Evolutionary conservation across 1,284 basidiomycete species (phyloP).

Genomic region (Athelia psychrophila): DNA sequence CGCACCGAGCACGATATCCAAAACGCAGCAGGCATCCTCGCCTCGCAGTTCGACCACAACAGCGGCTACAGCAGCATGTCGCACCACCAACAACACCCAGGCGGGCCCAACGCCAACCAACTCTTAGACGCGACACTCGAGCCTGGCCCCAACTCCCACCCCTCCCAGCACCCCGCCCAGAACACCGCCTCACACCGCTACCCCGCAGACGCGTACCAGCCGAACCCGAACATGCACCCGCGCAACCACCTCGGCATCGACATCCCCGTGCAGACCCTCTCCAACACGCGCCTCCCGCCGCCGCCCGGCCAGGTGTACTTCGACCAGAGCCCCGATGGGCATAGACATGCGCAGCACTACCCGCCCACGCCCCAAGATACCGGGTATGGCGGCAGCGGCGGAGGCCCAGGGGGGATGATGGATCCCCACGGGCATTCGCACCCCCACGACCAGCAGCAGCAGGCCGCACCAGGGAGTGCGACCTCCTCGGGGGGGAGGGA

Average conservation of each 20-base stretch:
- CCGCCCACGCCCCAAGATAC: slow-evolving; percentile 2
- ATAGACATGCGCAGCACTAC: background rate
- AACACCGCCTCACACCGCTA: slow-evolving; percentile 13
- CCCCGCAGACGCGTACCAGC: slow-evolving; percentile 21
- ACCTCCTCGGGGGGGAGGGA: slow-evolving; percentile 19
- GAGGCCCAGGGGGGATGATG: background rate
- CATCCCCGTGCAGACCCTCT: slow-evolving; percentile 34
- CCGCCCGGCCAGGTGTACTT: slow-evolving; percentile 32
- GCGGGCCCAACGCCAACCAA: slow-evolving; percentile 22
- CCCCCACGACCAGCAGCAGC: slow-evolving; percentile 6
- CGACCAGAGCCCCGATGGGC: slow-evolving; percentile 23
- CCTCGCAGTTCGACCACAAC: slow-evolving; percentile 46
- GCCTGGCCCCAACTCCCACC: background rate
- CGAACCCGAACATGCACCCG: slow-evolving; percentile 16
- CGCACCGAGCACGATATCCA: slow-evolving; percentile 50
- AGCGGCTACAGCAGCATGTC: slow-evolving; percentile 19
- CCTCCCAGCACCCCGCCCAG: background rate
- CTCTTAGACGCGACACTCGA: slow-evolving; percentile 42
- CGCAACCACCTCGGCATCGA: slow-evolving; percentile 44
- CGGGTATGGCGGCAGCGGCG: background rate
- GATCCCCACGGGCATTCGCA: slow-evolving; percentile 2
- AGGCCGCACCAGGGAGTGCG: slow-evolving; percentile 9
- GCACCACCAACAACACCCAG: slow-evolving; percentile 10
- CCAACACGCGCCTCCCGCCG: slow-evolving; percentile 37
- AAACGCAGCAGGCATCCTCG: slow-evolving; percentile 41